Evolutionary conservation across 2,329 filamentous ascomycete genomes (phyloP).

Genomic region (Hypoxylon sp.): DNA sequence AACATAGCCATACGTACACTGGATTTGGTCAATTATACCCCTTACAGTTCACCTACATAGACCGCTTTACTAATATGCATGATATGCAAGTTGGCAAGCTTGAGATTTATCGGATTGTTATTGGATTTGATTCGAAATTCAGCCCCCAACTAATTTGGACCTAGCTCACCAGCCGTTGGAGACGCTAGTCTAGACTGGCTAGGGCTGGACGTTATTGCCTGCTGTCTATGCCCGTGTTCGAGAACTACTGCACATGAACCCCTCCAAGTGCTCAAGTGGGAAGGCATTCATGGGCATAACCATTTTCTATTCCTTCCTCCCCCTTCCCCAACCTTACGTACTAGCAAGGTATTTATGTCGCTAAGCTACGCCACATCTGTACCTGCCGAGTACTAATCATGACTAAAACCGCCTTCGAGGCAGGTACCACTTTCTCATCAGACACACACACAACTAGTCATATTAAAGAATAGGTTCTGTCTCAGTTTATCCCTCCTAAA

Average conservation of each 20-base stretch:
- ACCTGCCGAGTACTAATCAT: constrained; percentile 27
- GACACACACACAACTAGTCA: constrained; percentile 22
- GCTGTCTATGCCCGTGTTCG: constrained; percentile 14
- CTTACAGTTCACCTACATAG: constrained; percentile 10
- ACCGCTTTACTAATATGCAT: constrained; percentile 32
- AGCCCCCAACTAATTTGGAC: constrained; percentile 28
- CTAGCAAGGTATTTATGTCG: constrained; percentile 29
- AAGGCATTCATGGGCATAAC: constrained; percentile 22
- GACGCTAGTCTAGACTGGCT: constrained; percentile 24
- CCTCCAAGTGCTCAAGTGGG: constrained; percentile 23
- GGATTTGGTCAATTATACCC: constrained; percentile 10
- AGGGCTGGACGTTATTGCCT: constrained; percentile 24
- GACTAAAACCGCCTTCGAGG: constrained; percentile 25
- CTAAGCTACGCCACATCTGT: constrained; percentile 30
- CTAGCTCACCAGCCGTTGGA: constrained; percentile 30
- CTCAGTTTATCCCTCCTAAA: constrained; percentile 33
- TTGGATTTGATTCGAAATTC: constrained; percentile 11
- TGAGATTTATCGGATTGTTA: constrained; percentile 3
- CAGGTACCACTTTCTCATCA: constrained; percentile 28
- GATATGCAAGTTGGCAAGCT: constrained; percentile 15
- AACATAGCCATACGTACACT: constrained; percentile 17
- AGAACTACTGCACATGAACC: constrained; percentile 25
- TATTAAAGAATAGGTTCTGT: constrained; percentile 42
- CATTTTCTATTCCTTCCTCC: constrained; percentile 6
- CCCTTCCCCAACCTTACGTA: constrained; percentile 9